A percentile compares a stretch with the other conserved stretches of the same genome.
These are phyloP conservation scores for Basipetospora chlamydospora DNA, from an alignment of 2,329 filamentous ascomycete species.

Conservation along the genomic window DNA sequence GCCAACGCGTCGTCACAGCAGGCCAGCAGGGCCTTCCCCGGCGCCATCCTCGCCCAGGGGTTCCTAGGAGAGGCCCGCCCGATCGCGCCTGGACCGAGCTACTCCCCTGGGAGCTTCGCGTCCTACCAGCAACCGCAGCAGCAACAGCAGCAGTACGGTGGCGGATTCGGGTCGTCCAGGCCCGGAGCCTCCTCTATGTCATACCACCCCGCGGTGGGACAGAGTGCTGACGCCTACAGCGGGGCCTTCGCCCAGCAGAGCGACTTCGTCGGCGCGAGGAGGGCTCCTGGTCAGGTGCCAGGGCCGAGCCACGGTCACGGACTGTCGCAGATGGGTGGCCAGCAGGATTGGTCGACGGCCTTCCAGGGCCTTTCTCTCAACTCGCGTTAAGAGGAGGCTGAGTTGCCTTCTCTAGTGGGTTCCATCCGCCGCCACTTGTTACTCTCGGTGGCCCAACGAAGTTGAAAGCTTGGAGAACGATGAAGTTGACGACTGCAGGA, in stretches of 20 bases:
- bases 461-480: no score
- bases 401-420: no score
- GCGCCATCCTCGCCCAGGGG: background rate
- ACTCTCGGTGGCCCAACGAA: no score
- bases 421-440: no score
- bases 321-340: conserved; percentile 25
- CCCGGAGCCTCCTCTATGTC: background rate
- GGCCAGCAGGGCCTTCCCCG: conserved; percentile 2
- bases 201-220: background rate
- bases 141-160: conserved; percentile 7
- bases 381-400: conserved; percentile 32
- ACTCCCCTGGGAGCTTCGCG: conserved; percentile 1
- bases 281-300: conserved; percentile 11
- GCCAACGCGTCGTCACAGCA: conserved; percentile 11
- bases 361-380: conserved; percentile 65
- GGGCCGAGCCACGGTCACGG: conserved; percentile 22
- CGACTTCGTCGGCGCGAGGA: conserved; percentile 1
- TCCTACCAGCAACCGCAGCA: conserved; percentile 10
- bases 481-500: no score
- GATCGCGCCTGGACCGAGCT: background rate
- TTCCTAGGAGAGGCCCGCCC: conserved; percentile 1
- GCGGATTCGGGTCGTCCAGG: conserved; percentile 1
- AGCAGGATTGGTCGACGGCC: conserved; percentile 44
- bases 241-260: conserved; percentile 6
- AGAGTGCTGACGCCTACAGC: conserved; percentile 1